Evolutionary conservation across 179 eudicot genomes (phyloP).

Genomic region (Silene noctiflora): DNA sequence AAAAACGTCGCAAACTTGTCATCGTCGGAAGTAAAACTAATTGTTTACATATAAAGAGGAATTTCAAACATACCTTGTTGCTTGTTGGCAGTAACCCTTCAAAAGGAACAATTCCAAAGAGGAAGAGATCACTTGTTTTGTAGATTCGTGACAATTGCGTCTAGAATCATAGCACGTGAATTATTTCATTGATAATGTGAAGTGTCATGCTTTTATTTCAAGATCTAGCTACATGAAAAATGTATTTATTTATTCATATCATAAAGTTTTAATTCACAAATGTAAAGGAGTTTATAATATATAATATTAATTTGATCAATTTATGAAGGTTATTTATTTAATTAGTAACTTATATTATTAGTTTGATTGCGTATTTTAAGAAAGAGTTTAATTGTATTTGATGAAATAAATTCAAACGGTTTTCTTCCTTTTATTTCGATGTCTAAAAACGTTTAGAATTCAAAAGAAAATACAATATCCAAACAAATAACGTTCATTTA

Average conservation of each 20-base stretch:
- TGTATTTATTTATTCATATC: background rate
- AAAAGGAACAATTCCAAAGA: constrained; percentile 15
- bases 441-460: background rate
- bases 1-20: too few species aligned
- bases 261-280: background rate
- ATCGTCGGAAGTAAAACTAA: too few species aligned
- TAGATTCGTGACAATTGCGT: background rate
- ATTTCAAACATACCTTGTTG: background rate
- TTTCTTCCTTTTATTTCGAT: background rate
- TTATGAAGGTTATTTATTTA: background rate
- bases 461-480: background rate
- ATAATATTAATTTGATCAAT: background rate
- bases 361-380: background rate
- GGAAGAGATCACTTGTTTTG: constrained; percentile 2
- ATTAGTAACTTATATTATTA: background rate
- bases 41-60: background rate
- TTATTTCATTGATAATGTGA: background rate
- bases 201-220: constrained; percentile 7
- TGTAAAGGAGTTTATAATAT: background rate
- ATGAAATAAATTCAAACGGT: background rate
- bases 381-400: background rate
- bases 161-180: background rate
- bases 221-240: background rate
- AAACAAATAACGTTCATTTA: background rate
- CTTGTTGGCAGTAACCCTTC: constrained; percentile 10